phyloP scores from a whole-genome alignment of 169 alveolate species.

The Plasmodium sp. region DNA sequence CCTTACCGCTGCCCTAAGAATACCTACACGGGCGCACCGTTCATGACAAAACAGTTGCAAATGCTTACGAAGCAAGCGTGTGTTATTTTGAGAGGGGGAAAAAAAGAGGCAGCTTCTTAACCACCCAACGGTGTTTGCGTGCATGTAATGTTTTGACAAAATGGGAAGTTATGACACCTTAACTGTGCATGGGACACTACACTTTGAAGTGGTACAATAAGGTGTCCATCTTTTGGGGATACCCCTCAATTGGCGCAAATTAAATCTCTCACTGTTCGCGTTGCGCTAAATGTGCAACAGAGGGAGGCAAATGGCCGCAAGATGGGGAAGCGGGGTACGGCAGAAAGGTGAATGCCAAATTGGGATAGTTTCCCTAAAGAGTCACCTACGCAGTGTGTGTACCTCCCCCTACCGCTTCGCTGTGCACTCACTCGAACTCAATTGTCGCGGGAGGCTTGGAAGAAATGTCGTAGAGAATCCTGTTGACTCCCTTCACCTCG shows the following conservation, averaged over 20 bases:
- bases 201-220: background rate
- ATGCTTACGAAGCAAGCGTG: background rate
- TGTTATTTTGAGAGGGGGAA: background rate
- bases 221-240: background rate
- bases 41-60: background rate
- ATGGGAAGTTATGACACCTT: background rate
- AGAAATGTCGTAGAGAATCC: conserved; percentile 83
- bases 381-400: background rate
- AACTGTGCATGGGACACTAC: background rate
- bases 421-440: conserved; percentile 65
- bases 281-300: background rate
- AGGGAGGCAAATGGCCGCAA: background rate
- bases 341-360: background rate
- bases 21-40: background rate
- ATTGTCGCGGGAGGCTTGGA: conserved; percentile 86
- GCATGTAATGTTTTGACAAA: background rate
- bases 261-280: background rate
- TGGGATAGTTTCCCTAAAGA: background rate
- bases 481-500: conserved; percentile 80
- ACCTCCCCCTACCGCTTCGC: background rate
- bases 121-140: background rate
- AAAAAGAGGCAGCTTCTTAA: background rate
- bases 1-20: background rate
- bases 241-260: background rate
- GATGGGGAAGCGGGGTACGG: background rate